Base-by-base conservation (phyloP, 1,284 basidiomycete species). In the Fistulinella cinereoalba region DNA sequence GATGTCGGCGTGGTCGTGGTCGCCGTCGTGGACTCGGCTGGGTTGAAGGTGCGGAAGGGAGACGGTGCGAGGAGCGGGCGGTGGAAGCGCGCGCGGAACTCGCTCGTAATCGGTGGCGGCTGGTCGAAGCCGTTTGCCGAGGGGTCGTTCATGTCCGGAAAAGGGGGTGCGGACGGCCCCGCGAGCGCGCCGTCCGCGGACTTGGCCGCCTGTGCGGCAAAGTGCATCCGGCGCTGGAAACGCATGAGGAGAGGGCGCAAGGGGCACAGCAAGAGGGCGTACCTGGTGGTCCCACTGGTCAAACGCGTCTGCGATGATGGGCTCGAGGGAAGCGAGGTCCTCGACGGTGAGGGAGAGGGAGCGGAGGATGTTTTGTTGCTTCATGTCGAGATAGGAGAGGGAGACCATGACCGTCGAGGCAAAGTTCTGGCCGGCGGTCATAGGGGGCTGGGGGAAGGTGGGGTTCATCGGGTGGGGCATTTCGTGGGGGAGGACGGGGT, bases 201-300 rank as follows among this genome's bases (percentile, higher is more conserved):
- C 42, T 65, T 65, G 13, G 50, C 53, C 23, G 71, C 73, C 55
- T 81, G 76, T 18, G 77, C 31, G n/a, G 31, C 81, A 55, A 81
- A 83, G 55, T 85, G 81, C 55, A 83, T 65, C 6, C 79, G 80
- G 44, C 83, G 79, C 81, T 86, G 53, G 24, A 41, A 12, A 44
- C 39, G 36, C 24, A 29, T 43, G 36, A 37, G 42, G 3, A 3
- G n/a, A 49, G 38, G 55, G 43, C n/a, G n/a, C 12, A 36, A 12
- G 37, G 24, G 15, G 41, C 19, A 2, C 28, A 9, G n/a, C 37
- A 15, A 15, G 6, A 22, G 29, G 32, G 46, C 76, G 48, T 55
- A 88, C 85, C 67, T 84, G 80, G 52, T 80, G 78, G 60, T 89
- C 83, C 87, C 87, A 90, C 40, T 83, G 81, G 52, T 90, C 87